Conservation (phyloP, 306 rosid species). For the Echinosophora koreensis region DNA sequence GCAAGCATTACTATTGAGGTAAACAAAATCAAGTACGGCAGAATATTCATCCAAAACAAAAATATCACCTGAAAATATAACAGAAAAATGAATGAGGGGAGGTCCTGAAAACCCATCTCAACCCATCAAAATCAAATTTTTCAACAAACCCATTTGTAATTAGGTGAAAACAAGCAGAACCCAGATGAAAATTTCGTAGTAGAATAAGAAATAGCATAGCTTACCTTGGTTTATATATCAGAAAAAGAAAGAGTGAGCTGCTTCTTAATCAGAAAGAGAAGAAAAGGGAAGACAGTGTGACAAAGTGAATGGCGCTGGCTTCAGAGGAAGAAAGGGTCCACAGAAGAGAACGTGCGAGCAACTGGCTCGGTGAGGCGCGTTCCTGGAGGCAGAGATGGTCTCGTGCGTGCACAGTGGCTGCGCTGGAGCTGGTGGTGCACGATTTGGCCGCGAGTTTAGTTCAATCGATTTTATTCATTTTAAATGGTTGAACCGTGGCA, state of each 20-base stretch:
- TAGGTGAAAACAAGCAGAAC: slow-evolving; percentile 39
- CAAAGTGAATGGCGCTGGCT: slow-evolving; percentile 20
- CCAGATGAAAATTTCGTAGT: slow-evolving; percentile 43
- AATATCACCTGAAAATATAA: slow-evolving; percentile 29
- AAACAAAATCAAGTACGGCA: slow-evolving; percentile 39
- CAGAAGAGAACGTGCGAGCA: slow-evolving; percentile 63
- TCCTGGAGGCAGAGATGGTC: too few species aligned
- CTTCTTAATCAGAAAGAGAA: slow-evolving; percentile 40
- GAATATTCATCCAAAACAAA: slow-evolving; percentile 39
- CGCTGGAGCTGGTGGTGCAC: too few species aligned
- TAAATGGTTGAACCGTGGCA: too few species aligned
- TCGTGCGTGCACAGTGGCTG: too few species aligned
- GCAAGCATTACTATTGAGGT: background rate
- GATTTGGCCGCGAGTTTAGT: too few species aligned
- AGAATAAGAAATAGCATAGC: slow-evolving; percentile 42
- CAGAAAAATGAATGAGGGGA: slow-evolving; percentile 44
- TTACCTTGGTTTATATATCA: slow-evolving; percentile 27
- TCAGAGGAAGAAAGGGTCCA: slow-evolving; percentile 29
- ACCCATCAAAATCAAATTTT: slow-evolving; percentile 51
- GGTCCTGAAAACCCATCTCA: slow-evolving; percentile 43
- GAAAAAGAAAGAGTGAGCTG: slow-evolving; percentile 26
- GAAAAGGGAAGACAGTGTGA: slow-evolving; percentile 32
- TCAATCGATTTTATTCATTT: too few species aligned
- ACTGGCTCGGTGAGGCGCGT: too few species aligned
- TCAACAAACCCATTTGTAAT: slow-evolving; percentile 49